Base-by-base conservation (phyloP, 805 yeast species). In the Saturnispora galanensis region DNA sequence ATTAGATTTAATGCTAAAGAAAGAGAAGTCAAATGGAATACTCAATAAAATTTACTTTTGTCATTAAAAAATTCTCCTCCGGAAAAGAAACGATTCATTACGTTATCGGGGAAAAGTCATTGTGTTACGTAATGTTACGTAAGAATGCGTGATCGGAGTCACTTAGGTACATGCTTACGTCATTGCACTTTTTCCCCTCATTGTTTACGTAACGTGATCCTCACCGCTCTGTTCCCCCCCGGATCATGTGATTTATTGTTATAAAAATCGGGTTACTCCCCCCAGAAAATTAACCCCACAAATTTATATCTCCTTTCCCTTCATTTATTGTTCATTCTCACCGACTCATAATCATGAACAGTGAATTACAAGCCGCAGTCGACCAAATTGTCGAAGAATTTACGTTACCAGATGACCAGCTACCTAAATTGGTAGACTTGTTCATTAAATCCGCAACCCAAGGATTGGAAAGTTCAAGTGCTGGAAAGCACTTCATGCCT, bases 371-470 rank as follows among this genome's bases (percentile, higher is more conserved):
- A 21, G 16, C 39, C n/a, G 53, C 47, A 35, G 59, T 60, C 26
- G 54, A 58, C 12, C 42, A 51, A 17, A 63, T 76, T 17, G 68
- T 63, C 12, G 49, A 62, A 13, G 66, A 66, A 34, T 76, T 74
- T 51, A 56, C 59, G 1, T 62, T 76, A 10, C 59, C 67, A 31
- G 62, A 65, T 44, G 72, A 69, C 10, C 65, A 64, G 31, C 62
- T 77, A 41, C 55, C 61, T 33, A 60, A 64, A 41, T 78, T 77
- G 21, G 76, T 78, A 1, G 71, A 71, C 16, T 66, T 71, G 45
- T 84, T 84, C 63, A 70, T 75, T 39, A 67, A 73, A 47, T 71
- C 77, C 10, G 81, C 84, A 71, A 73, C 77, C 41, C 62, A 63
- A 30, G 93, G 90, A 3, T 63, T 84, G 40, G 56, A 62, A 2